Evolutionary conservation across 306 rosid genomes (phyloP).

Genomic region (Neltuma alba): DNA sequence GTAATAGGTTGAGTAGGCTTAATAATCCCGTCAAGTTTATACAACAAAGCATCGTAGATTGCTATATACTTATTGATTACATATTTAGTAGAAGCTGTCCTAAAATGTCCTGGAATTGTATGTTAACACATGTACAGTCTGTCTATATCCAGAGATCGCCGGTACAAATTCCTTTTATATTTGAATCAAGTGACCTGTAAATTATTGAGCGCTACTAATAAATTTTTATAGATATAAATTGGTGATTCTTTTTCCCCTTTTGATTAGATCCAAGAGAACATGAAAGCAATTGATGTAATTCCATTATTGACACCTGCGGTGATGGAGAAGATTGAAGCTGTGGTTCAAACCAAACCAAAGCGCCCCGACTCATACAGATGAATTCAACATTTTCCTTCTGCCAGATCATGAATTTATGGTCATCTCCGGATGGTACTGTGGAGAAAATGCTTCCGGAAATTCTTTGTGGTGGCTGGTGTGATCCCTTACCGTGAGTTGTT

Average conservation of each 20-base stretch:
- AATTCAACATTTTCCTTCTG: constrained; percentile 21
- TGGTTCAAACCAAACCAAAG: constrained; percentile 92
- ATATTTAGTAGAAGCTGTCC: background rate
- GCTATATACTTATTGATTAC: background rate
- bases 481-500: background rate
- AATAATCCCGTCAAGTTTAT: background rate
- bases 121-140: background rate
- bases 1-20: background rate
- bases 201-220: background rate
- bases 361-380: constrained; percentile 85
- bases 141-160: background rate
- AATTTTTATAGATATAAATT: background rate
- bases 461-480: constrained; percentile 22
- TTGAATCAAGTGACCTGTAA: background rate
- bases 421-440: constrained; percentile 14
- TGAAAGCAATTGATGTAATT: constrained; percentile 89
- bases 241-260: constrained; percentile 12
- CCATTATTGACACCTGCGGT: constrained; percentile 86
- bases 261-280: constrained; percentile 86
- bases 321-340: constrained; percentile 91
- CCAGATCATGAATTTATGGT: constrained; percentile 33
- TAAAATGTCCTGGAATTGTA: background rate
- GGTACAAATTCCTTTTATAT: background rate
- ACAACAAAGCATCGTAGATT: background rate
- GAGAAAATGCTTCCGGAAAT: constrained; percentile 21